phyloP scores from a whole-genome alignment of 108 stramenopile genomes.

The Schizochytrium sp. region DNA sequence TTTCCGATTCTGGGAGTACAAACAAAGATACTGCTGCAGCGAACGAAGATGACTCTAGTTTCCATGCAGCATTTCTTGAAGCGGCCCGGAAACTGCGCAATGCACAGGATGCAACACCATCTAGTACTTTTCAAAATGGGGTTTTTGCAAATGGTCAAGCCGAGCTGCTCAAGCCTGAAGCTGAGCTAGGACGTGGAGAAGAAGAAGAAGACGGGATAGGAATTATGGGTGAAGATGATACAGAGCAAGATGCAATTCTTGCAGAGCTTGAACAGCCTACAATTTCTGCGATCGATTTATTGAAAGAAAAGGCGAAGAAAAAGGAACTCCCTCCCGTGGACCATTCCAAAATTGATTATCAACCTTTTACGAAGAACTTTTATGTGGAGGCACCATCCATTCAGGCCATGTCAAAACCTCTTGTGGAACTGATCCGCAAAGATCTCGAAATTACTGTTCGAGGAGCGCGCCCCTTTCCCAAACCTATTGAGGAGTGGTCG shows the following conservation, averaged over 20 bases:
- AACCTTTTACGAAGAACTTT: constrained; percentile 61
- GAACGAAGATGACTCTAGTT: too few species aligned
- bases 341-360: constrained; percentile 59
- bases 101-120: too few species aligned
- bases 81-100: too few species aligned
- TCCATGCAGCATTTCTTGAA: too few species aligned
- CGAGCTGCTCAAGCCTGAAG: neutral
- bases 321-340: constrained; percentile 56
- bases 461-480: constrained; percentile 52
- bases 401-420: neutral
- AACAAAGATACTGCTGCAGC: too few species aligned
- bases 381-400: constrained; percentile 29
- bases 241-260: constrained; percentile 3
- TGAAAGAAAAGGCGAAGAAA: constrained; percentile 5
- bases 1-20: too few species aligned
- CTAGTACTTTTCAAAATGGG: too few species aligned
- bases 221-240: constrained; percentile 31
- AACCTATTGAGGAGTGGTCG: constrained; percentile 58
- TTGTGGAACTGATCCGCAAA: constrained; percentile 38
- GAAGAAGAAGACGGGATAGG: constrained; percentile 45
- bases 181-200: neutral
- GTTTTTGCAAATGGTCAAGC: too few species aligned
- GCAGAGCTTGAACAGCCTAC: neutral
- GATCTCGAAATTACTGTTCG: constrained; percentile 58
- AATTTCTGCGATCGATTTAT: constrained; percentile 52